A percentile compares a stretch with the other conserved stretches of the same genome.
These are phyloP conservation scores for Melocanna baccifera DNA, from an alignment of 176 grass and related monocot genomes.

Conservation along the genomic window DNA sequence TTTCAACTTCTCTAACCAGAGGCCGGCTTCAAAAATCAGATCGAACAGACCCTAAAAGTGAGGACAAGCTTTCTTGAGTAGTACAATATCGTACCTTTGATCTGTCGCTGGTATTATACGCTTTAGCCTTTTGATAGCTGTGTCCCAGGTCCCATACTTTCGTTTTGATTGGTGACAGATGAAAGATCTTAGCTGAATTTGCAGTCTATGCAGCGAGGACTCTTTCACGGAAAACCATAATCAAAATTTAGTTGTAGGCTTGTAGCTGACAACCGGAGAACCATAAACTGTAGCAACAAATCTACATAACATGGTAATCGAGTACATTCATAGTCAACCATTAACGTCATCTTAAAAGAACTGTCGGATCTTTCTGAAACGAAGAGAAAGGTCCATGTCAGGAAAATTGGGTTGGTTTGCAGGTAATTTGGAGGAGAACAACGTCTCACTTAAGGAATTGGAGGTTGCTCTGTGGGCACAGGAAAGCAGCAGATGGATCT, in stretches of 20 bases:
- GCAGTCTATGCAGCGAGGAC: neutral
- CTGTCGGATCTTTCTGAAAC: neutral
- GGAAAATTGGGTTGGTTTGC: too few relatives aligned
- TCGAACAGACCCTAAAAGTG: too few relatives aligned
- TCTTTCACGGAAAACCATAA: neutral
- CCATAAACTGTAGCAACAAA: neutral
- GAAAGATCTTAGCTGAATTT: constrained; percentile 11
- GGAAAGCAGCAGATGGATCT: too few relatives aligned
- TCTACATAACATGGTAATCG: neutral
- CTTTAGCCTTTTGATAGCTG: constrained; percentile 34
- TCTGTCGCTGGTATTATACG: constrained; percentile 18
- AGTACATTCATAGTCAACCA: neutral
- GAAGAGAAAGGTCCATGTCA: neutral
- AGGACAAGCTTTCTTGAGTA: constrained; percentile 23
- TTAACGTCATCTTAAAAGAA: neutral
- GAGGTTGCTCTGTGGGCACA: too few relatives aligned
- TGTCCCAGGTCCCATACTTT: constrained; percentile 2
- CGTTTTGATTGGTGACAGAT: constrained; percentile 24
- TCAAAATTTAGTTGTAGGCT: neutral
- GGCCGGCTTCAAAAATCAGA: too few relatives aligned
- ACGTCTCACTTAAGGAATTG: too few relatives aligned
- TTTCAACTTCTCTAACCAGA: too few relatives aligned
- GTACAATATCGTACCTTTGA: constrained; percentile 25
- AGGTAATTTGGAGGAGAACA: too few relatives aligned
- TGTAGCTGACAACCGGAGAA: neutral